Evolutionary conservation across 164 flowering plant species (phyloP).

Genomic region (Sedum album): DNA sequence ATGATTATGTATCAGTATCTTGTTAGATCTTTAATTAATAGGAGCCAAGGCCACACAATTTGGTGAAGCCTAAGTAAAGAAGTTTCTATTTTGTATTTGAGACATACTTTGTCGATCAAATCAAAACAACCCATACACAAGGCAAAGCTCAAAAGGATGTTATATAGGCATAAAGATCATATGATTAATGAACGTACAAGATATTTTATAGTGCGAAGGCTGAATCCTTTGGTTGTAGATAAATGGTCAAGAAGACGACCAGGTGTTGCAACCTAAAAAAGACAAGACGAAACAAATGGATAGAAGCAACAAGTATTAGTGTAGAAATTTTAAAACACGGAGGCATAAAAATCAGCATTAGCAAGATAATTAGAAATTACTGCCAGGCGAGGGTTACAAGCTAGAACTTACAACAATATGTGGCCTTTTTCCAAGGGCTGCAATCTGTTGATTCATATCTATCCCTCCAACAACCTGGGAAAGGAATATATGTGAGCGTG

Average conservation of each 20-base stretch:
- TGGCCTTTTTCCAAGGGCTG: constrained; percentile 65
- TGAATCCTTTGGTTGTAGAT: constrained; percentile 78
- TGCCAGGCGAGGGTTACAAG: not conserved
- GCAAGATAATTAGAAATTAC: not conserved
- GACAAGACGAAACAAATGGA: not conserved
- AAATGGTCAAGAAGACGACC: constrained; percentile 90
- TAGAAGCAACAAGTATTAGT: not conserved
- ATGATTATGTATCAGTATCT: not conserved
- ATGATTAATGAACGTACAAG: constrained; percentile 38
- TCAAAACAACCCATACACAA: not conserved
- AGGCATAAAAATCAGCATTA: not conserved
- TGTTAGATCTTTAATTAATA: not conserved
- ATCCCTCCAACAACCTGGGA: constrained; percentile 85
- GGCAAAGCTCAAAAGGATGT: not conserved
- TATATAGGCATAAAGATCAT: not conserved
- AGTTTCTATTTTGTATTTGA: not conserved
- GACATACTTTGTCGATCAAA: not conserved
- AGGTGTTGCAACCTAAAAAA: constrained; percentile 78
- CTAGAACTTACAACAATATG: constrained; percentile 61
- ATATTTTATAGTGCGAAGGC: constrained; percentile 67
- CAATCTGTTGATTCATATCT: constrained; percentile 54
- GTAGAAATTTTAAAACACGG: not conserved
- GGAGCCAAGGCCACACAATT: not conserved
- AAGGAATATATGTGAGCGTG: no score
- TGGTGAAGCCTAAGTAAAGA: not conserved